phyloP scores from a whole-genome alignment of 176 grass and related monocot species.

The Leersia perrieri region DNA sequence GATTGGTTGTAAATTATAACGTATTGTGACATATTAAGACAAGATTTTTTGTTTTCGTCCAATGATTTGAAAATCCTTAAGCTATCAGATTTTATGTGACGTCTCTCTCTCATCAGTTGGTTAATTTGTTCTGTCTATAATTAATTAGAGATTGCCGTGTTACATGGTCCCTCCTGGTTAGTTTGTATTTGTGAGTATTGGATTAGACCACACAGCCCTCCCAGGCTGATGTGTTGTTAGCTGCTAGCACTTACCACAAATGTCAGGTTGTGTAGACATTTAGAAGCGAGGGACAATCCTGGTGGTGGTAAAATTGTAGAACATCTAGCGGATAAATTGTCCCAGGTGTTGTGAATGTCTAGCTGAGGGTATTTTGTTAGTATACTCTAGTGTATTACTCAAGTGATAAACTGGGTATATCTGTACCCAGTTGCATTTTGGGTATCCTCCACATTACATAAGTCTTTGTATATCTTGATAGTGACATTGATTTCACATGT shows the following conservation, averaged over 20 bases:
- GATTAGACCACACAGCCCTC: conserved; percentile 6
- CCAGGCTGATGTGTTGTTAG: conserved; percentile 17
- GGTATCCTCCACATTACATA: conserved; percentile 9
- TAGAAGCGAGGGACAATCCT: neutral
- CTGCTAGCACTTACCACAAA: neutral
- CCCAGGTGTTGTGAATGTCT: neutral
- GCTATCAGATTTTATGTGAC: conserved; percentile 24
- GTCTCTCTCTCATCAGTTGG: conserved; percentile 10
- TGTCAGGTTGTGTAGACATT: neutral
- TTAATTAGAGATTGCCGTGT: conserved; percentile 18
- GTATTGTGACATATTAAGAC: conserved; percentile 4
- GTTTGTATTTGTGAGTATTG: conserved; percentile 27
- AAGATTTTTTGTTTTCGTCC: neutral
- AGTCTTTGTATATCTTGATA: conserved; percentile 15
- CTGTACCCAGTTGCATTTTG: conserved; percentile 14
- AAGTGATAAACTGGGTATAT: conserved; percentile 14
- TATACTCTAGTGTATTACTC: conserved; percentile 8
- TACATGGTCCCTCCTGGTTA: conserved; percentile 8
- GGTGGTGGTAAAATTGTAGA: neutral
- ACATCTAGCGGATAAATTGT: conserved; percentile 7
- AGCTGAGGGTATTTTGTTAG: neutral
- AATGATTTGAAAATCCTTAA: neutral
- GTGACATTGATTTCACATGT: conserved; percentile 29
- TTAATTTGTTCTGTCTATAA: conserved; percentile 33
- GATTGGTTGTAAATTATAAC: neutral